A percentile compares a stretch with the other conserved stretches of the same genome.
These are phyloP conservation scores for Leucoagaricus sp. DNA, from an alignment of 1,284 basidiomycete genomes.

Conservation along the genomic window DNA sequence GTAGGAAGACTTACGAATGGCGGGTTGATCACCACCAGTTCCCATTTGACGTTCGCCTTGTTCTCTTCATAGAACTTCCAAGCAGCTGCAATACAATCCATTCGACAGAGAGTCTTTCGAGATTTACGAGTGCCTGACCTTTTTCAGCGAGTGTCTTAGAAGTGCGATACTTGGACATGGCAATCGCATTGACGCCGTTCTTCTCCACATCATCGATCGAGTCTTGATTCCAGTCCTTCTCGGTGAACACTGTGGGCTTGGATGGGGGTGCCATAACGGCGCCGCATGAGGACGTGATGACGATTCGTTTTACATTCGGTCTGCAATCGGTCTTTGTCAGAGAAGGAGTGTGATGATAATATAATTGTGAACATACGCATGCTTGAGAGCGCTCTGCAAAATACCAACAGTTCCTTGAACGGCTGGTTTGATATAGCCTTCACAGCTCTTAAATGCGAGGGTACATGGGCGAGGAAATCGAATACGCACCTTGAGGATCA, in stretches of 20 bases:
- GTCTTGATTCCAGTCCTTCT: conserved; percentile 63
- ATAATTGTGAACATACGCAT: conserved; percentile 28
- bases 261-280: conserved; percentile 43
- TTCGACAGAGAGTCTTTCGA: neutral
- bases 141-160: conserved; percentile 51
- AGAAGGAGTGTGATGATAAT: neutral
- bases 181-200: conserved; percentile 41
- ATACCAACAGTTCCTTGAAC: conserved; percentile 44
- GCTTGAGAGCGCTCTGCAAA: conserved; percentile 36
- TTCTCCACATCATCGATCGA: conserved; percentile 45
- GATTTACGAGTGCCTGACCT: conserved; percentile 29
- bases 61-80: conserved; percentile 45
- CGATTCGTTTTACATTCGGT: conserved; percentile 53
- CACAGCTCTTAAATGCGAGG: too few relatives aligned
- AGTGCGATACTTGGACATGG: conserved; percentile 38
- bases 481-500: conserved; percentile 31
- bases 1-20: conserved; percentile 35
- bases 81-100: conserved; percentile 33
- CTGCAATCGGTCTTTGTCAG: conserved; percentile 13
- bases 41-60: conserved; percentile 40
- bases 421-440: conserved; percentile 43
- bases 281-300: conserved; percentile 65
- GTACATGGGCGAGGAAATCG: too few relatives aligned
- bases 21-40: conserved; percentile 44
- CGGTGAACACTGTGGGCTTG: conserved; percentile 35